These are phyloP conservation scores for Hymenochaete sp. DNA, from an alignment of 1,284 basidiomycete genomes.

Conservation along the genomic window DNA sequence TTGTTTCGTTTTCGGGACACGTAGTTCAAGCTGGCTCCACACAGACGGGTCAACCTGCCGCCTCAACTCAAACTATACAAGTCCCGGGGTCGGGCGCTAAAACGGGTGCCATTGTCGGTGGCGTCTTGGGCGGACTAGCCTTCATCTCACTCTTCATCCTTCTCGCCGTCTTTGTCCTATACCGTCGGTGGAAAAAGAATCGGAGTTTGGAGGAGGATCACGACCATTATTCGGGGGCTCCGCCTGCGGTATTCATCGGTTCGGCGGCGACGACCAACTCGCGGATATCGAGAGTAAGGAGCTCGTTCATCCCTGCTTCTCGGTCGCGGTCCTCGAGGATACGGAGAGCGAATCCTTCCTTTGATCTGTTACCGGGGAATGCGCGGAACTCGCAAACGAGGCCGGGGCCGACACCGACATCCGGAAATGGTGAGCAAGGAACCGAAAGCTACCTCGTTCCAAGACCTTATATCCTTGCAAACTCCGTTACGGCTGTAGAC, in stretches of 20 bases:
- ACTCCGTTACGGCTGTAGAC: constrained; percentile 12
- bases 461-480: constrained; percentile 23
- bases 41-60: constrained; percentile 19
- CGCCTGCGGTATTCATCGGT: constrained; percentile 8
- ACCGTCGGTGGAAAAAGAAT: constrained; percentile 29
- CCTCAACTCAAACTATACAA: constrained; percentile 14
- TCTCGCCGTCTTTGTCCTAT: constrained; percentile 41
- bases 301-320: constrained; percentile 8
- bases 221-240: neutral
- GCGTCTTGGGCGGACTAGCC: constrained; percentile 47
- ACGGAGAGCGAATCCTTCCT: constrained; percentile 9
- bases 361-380: constrained; percentile 13
- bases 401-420: neutral
- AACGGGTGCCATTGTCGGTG: constrained; percentile 45
- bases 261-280: constrained; percentile 10
- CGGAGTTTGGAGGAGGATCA: neutral
- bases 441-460: constrained; percentile 24
- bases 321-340: neutral
- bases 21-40: constrained; percentile 12
- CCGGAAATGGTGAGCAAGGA: constrained; percentile 20
- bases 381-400: constrained; percentile 8
- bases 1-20: constrained; percentile 11
- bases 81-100: constrained; percentile 14
- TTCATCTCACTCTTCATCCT: constrained; percentile 43
- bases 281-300: constrained; percentile 9